Percentiles rank a stretch among this genome's conserved stretches.
phyloP scores from a whole-genome alignment of 2,329 filamentous ascomycete genomes.

The Acrocalymma vagum region DNA sequence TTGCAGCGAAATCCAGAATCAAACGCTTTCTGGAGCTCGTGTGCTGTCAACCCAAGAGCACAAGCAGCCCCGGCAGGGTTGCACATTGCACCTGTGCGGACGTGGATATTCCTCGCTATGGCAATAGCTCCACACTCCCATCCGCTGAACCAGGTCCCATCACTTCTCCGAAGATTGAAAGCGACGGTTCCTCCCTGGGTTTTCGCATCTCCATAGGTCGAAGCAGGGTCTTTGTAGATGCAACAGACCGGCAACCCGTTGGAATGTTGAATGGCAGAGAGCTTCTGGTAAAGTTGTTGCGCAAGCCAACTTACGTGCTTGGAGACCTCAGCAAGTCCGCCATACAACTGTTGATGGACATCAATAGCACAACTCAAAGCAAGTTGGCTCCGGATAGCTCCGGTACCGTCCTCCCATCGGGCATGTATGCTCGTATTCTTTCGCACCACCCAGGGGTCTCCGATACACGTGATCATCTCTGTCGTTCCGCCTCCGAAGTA shows the following conservation, averaged over 20 bases:
- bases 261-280: conserved; percentile 59
- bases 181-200: conserved; percentile 70
- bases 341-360: conserved; percentile 64
- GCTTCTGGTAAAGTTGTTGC: conserved; percentile 57
- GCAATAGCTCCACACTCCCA: conserved; percentile 67
- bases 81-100: conserved; percentile 67
- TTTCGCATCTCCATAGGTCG: conserved; percentile 59
- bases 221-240: conserved; percentile 63
- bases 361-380: conserved; percentile 68
- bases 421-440: conserved; percentile 65
- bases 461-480: conserved; percentile 64
- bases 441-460: conserved; percentile 63
- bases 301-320: conserved; percentile 65
- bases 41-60: conserved; percentile 59
- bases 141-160: conserved; percentile 65
- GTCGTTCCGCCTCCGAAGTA: conserved; percentile 75
- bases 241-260: conserved; percentile 62
- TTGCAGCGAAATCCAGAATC: conserved; percentile 67
- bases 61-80: conserved; percentile 62
- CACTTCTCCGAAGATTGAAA: conserved; percentile 66
- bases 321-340: conserved; percentile 67
- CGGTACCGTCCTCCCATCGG: conserved; percentile 71
- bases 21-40: conserved; percentile 64
- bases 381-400: conserved; percentile 71
- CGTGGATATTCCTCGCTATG: conserved; percentile 64